Evolutionary conservation across 2,329 filamentous ascomycete genomes (phyloP), one percentile per base, ranked within the genome.

Genomic region (Endoconidiophora polonica): DNA sequence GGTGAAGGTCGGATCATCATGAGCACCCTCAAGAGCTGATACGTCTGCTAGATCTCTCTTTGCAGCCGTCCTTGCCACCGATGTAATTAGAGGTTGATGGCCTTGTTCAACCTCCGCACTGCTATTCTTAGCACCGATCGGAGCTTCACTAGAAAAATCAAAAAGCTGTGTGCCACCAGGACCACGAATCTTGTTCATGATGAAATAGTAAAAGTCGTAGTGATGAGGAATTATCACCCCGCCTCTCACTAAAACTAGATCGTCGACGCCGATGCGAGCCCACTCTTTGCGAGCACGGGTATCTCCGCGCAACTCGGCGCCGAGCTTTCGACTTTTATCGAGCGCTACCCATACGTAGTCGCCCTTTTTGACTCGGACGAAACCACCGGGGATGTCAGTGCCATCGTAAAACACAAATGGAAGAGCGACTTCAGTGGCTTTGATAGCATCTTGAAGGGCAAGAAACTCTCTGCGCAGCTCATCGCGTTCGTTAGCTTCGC

Each of bases 381-480:
- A 75, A 1, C 90, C 88, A 14, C 87, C 86, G 0, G 88, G 84
- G 9, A 84, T 83, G 62, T 93, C 90, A 20, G 86, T 86, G 14
- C 91, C 91, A 57, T 96, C 90, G 66, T 95, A 96, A 62, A 96
- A 96, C 3, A 96, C 86, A 63, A 96, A 98, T 0, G 91, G 91
- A 29, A 98, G 81, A 14, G 83, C 73, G 49, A 98, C 84, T 60
- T 95, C 88, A 6, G 87, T 88, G 18, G 78, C 77, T 66, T 93
- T 94, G 56, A 96, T 83, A 0, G 80, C 77, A 54, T 93, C 86
- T 61, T 95, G 91, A 52, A 90, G 74, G 7, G 70, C 70, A 43
- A 94, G 63, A 58, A 94, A 98, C 60, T 96, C 90, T 22, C 80
- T 78, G 38, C 86, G 77, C 40, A 95, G 65, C 0, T 86, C 75